Percentiles rank a stretch among this genome's conserved stretches.
These are phyloP conservation scores for Collybiopsis confluens DNA, from an alignment of 768 basidiomycete genomes.

Conservation along the genomic window DNA sequence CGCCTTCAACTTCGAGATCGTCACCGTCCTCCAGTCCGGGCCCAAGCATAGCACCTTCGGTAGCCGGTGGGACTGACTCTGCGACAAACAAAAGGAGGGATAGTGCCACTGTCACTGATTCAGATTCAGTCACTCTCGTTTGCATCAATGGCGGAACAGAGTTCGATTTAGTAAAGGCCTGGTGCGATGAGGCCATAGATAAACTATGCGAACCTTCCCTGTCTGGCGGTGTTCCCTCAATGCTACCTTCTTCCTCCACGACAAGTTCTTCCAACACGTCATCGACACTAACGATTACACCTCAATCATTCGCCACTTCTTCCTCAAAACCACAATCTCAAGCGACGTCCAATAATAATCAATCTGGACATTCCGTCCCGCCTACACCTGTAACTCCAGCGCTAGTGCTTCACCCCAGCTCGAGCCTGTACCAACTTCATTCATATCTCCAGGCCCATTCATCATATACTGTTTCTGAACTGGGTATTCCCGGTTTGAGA, in stretches of 20 bases:
- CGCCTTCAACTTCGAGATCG: neutral
- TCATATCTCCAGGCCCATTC: conserved; percentile 43
- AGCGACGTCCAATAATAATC: no score
- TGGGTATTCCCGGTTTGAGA: conserved; percentile 85
- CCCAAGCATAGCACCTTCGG: neutral
- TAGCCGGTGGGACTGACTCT: neutral
- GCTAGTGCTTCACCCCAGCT: conserved; percentile 18
- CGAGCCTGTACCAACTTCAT: conserved; percentile 43
- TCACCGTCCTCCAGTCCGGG: neutral
- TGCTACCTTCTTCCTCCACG: neutral
- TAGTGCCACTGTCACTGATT: conserved; percentile 9
- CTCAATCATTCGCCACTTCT: neutral
- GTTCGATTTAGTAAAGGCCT: conserved; percentile 76
- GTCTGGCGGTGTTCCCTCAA: no score
- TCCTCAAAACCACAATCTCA: neutral
- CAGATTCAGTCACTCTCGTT: conserved; percentile 58
- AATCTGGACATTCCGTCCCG: neutral
- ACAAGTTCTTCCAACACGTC: neutral
- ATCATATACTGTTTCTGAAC: conserved; percentile 62
- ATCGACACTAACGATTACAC: neutral
- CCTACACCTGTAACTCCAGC: neutral
- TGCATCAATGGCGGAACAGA: conserved; percentile 81
- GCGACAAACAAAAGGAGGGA: neutral
- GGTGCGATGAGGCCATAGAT: conserved; percentile 46
- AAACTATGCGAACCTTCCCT: conserved; percentile 13